Conservation (phyloP, 2,329 filamentous ascomycete species). For the Nemania bipapillata region DNA sequence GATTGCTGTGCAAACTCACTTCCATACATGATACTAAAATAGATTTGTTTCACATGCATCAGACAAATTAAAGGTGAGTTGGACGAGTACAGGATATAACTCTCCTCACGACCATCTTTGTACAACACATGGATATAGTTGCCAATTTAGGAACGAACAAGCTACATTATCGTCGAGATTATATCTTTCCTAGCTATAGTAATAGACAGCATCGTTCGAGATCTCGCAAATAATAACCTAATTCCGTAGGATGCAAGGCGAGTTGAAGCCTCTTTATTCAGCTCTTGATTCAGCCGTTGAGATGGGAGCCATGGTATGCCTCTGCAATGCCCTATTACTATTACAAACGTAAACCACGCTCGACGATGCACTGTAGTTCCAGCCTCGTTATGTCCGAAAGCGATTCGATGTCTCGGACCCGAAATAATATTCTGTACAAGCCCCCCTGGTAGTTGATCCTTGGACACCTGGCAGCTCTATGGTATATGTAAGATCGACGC, state of each 20-base stretch:
- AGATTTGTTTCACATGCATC: neutral
- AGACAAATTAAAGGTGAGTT: no score
- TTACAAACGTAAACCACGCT: slow-evolving; percentile 9
- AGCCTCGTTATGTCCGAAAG: slow-evolving; percentile 10
- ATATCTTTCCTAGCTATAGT: neutral
- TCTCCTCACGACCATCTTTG: neutral
- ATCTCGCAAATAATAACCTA: neutral
- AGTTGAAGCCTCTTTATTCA: slow-evolving; percentile 4
- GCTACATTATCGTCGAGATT: neutral
- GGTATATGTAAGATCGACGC: slow-evolving; percentile 31
- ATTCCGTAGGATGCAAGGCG: neutral
- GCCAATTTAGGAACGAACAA: neutral
- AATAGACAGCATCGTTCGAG: neutral
- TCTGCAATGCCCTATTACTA: neutral
- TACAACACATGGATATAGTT: neutral
- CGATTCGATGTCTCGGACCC: slow-evolving; percentile 18
- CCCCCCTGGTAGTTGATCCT: slow-evolving; percentile 8
- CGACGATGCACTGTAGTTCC: neutral
- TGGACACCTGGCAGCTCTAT: neutral
- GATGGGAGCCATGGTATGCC: neutral
- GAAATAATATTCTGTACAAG: neutral
- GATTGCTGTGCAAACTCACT: neutral
- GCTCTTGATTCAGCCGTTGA: neutral
- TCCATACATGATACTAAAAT: neutral
- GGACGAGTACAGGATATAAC: neutral